A percentile compares a stretch with the other conserved stretches of the same genome.
These are phyloP conservation scores for Rhazya stricta DNA, from an alignment of 257 asterid genomes.

Conservation along the genomic window DNA sequence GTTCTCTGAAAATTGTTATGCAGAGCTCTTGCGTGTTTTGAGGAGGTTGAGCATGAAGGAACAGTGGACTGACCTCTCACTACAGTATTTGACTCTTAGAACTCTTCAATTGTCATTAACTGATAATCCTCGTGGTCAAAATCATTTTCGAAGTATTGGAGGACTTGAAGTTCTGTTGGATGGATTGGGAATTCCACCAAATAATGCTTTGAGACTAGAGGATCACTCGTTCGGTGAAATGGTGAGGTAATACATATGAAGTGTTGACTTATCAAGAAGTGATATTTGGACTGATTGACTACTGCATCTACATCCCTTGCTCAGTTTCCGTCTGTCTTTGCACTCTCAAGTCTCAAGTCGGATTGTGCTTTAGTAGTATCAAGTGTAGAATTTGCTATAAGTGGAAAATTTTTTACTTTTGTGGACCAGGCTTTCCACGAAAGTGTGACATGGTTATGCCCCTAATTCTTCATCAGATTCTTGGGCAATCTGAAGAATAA, in stretches of 20 bases:
- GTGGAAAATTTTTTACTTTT: not conserved
- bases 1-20: slow-evolving; percentile 11
- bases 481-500: slow-evolving; percentile 1
- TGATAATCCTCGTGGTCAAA: slow-evolving; percentile 93
- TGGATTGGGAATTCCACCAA: slow-evolving; percentile 78
- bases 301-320: not conserved
- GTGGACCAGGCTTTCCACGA: not conserved
- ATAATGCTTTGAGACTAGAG: slow-evolving; percentile 43
- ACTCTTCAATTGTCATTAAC: slow-evolving; percentile 81
- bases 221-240: slow-evolving; percentile 37
- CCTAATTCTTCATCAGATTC: not conserved
- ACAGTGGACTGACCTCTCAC: slow-evolving; percentile 68
- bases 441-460: not conserved
- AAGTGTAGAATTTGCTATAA: not conserved
- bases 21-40: slow-evolving; percentile 85
- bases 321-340: not conserved
- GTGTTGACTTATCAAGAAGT: not conserved
- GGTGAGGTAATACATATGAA: slow-evolving; percentile 39
- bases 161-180: slow-evolving; percentile 96
- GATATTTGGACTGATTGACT: not conserved
- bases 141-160: slow-evolving; percentile 97
- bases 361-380: not conserved
- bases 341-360: slow-evolving; percentile 4
- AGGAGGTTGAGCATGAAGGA: slow-evolving; percentile 94
- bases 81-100: slow-evolving; percentile 72